Base-by-base conservation (phyloP, 2,329 filamentous ascomycete species). In the Diaporthe helianthi region DNA sequence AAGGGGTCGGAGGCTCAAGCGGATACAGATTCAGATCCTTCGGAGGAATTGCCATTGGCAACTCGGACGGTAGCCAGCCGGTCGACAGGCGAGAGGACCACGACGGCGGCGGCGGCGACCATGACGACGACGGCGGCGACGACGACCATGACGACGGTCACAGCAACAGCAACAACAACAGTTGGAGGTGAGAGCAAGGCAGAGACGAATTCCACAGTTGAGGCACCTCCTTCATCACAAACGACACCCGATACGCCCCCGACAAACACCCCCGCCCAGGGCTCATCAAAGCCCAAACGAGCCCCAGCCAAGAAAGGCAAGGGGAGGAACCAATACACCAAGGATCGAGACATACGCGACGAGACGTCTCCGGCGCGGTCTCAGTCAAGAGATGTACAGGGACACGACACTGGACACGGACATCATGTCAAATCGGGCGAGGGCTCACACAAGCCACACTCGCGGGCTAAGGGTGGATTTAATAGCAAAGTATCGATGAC, bases 261-360 rank as follows among this genome's bases (percentile, higher is more conserved):
- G 9, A 74, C 82, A 13, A 75, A 74, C 9, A 76, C 75, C 6
- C 75, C 84, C 67, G 77, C 84, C 22, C 78, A 77, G 67, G 81
- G 78, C 72, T 82, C 84, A 2, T 84, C 86, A 68, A 92, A 91
- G 77, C 91, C 91, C 74, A 80, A 89, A 75, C 86, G 89, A 74
- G 85, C 89, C 8, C 84, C 87, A 73, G 89, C 91, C 75, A 90
- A 91, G 71, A 89, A 89, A 74, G 89, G 86, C 44, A 89, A 90
- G 69, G 91, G 92, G 22, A 90, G 92, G 72, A 96, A 95, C 73
- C 93, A 96, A 78, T 94, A 95, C 75, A 94, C 92, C 0, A 92
- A 91, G 76, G 91, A 94, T 72, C 87, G 90, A 54, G 91, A 93
- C 58, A 78, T 76, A 6, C 84, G 85, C 22, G 83, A 83, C 36